Percentiles rank a stretch among this genome's conserved stretches.
Evolutionary conservation across 192 early-diverging fungal genomes (phyloP).

Genomic region (Backusella tuberculispora): DNA sequence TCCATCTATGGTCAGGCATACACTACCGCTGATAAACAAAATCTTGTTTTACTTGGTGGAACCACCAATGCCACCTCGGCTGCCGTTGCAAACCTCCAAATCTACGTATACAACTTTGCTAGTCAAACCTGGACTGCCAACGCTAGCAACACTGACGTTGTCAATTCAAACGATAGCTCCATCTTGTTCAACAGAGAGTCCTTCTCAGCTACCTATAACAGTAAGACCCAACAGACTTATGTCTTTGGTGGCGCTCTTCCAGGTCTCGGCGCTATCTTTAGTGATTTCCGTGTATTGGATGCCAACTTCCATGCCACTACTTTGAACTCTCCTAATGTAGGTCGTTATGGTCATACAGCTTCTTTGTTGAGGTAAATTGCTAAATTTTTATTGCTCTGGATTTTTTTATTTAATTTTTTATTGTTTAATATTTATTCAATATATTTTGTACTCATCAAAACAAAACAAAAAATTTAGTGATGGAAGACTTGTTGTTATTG

Average conservation of each 20-base stretch:
- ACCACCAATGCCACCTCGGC: not conserved
- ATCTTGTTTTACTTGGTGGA: constrained; percentile 6
- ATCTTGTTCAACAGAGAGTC: constrained; percentile 2
- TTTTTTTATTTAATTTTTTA: not conserved
- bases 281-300: constrained; percentile 23
- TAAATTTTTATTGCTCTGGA: too few relatives aligned
- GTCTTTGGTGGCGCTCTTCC: constrained; percentile 24
- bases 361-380: constrained; percentile 31
- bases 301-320: not conserved
- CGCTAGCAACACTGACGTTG: not conserved
- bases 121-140: constrained; percentile 1
- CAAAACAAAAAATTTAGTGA: constrained; percentile 23
- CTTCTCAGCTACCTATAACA: not conserved
- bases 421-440: constrained; percentile 12
- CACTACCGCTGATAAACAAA: not conserved
- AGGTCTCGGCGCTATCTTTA: not conserved
- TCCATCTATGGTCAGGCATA: constrained; percentile 11
- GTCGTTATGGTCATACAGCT: constrained; percentile 32
- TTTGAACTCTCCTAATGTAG: constrained; percentile 12
- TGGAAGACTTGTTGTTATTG: constrained; percentile 39
- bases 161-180: not conserved
- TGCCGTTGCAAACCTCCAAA: not conserved
- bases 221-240: constrained; percentile 15
- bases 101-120: not conserved
- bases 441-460: constrained; percentile 10